phyloP scores from a whole-genome alignment of 1,284 basidiomycete species.

The Tranzscheliella williamsii region DNA sequence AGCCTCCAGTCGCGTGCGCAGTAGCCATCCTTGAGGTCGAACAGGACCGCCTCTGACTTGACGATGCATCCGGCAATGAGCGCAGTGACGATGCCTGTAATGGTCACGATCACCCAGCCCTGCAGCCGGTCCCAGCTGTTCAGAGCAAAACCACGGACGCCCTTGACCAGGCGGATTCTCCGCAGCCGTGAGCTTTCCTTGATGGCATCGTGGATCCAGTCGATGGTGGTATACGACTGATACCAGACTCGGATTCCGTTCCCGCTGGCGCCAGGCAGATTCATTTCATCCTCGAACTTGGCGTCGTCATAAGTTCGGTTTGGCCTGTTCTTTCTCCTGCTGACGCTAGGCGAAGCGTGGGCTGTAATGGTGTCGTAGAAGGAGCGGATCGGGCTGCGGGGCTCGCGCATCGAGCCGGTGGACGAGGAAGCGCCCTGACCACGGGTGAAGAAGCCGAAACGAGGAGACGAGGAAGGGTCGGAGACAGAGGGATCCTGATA shows the following conservation, averaged over 20 bases:
- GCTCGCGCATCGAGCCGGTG: conserved; percentile 18
- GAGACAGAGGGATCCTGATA: background rate
- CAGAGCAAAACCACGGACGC: conserved; percentile 71
- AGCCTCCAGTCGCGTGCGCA: conserved; percentile 74
- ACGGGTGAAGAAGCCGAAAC: conserved; percentile 12
- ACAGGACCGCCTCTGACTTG: conserved; percentile 84
- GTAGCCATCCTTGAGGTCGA: conserved; percentile 90
- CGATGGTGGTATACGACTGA: conserved; percentile 55
- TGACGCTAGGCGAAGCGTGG: conserved; percentile 5
- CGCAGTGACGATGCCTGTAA: conserved; percentile 63
- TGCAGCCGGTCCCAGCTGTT: conserved; percentile 78
- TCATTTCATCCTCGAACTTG: conserved; percentile 37
- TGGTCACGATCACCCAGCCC: conserved; percentile 82
- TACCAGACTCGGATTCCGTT: conserved; percentile 54
- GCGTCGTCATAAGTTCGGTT: conserved; percentile 34
- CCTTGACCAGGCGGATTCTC: conserved; percentile 52
- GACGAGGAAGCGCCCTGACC: conserved; percentile 10
- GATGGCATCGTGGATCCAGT: conserved; percentile 63
- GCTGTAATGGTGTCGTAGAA: conserved; percentile 18
- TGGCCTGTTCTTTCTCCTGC: conserved; percentile 12
- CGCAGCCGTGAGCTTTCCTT: conserved; percentile 61
- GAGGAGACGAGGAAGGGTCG: conserved; percentile 4
- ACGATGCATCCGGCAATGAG: conserved; percentile 81
- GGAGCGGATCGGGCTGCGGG: conserved; percentile 26
- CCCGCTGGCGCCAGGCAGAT: conserved; percentile 20